Conservation (phyloP, 225 moss, liverwort and hornwort genomes). For the Pseudisothecium myosuroides region DNA sequence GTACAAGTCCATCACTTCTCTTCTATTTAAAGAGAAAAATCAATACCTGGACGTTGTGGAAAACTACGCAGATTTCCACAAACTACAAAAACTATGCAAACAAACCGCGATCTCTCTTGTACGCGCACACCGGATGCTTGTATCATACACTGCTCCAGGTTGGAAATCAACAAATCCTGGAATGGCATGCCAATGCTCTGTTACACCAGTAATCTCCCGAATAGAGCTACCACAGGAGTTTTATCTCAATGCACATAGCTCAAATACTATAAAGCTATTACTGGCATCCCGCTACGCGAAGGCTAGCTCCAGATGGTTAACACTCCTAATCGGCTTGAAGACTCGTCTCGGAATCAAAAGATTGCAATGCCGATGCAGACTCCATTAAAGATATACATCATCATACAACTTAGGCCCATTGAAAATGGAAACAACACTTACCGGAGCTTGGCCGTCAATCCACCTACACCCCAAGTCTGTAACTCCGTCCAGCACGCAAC, state of each 20-base stretch:
- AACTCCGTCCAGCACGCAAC: neutral
- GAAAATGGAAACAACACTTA: neutral
- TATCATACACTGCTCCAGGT: neutral
- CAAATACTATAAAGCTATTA: neutral
- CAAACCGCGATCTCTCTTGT: neutral
- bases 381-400: constrained; percentile 5
- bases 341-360: neutral
- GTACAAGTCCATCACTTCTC: neutral
- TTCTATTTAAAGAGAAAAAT: neutral
- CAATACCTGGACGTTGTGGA: neutral
- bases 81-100: constrained; percentile 1
- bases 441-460: neutral
- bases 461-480: neutral
- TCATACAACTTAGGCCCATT: neutral
- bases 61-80: neutral
- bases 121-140: neutral
- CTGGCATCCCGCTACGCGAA: neutral
- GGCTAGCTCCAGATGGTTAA: neutral
- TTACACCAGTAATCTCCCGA: neutral
- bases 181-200: neutral
- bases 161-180: neutral
- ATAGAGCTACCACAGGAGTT: neutral
- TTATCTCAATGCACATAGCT: constrained; percentile 3
- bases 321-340: neutral
- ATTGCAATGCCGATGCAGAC: neutral